Base-by-base conservation (phyloP, 441 rosid species). In the Manihot esculenta region DNA sequence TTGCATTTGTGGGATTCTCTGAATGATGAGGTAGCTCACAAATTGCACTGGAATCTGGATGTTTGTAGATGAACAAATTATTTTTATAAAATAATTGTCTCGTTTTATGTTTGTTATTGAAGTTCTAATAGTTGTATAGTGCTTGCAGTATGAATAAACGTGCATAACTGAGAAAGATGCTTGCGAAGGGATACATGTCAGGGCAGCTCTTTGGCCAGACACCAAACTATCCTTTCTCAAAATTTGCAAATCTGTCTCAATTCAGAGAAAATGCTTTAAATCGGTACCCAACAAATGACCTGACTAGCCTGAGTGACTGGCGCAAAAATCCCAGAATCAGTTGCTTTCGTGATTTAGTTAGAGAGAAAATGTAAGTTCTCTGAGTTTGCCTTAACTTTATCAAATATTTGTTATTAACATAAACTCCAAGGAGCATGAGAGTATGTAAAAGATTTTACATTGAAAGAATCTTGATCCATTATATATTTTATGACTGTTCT, bases 361-460 rank as follows among this genome's bases (percentile, higher is more conserved):
- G 80, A 66, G 48, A 69, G 15, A 71, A 44, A 69, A 77, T 74
- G 82, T 77, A 68, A 62, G 83, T 57, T 69, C 51, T 51, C 10
- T 18, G 58, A 47, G 10, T 57, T 69, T 1, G 1, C 21, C 13
- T 61, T 47, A 24, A 30, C 23, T 10, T 3, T 15, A 30, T 54
- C 23, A 11, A 44, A 17, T 59, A 12, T 49, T 38, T 49, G 30
- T 18, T 69, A 12, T 18, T 10, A 7, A 56, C 21, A 27, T 57
- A 10, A 57, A 27, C 41, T 56, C 18, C 27, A 3, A 54, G 26
- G 27, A 20, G 14, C 26, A 54, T 21, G 0, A 21, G 58, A 41
- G 26, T 13, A 42, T 24, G 24, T 9, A 18, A 41, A 41, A 53
- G 23, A 54, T 20, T 35, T 13, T 27, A 51, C 4, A 20, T 51